Base-by-base conservation (phyloP, 805 yeast species). In the Saccharomyces paradoxus region DNA sequence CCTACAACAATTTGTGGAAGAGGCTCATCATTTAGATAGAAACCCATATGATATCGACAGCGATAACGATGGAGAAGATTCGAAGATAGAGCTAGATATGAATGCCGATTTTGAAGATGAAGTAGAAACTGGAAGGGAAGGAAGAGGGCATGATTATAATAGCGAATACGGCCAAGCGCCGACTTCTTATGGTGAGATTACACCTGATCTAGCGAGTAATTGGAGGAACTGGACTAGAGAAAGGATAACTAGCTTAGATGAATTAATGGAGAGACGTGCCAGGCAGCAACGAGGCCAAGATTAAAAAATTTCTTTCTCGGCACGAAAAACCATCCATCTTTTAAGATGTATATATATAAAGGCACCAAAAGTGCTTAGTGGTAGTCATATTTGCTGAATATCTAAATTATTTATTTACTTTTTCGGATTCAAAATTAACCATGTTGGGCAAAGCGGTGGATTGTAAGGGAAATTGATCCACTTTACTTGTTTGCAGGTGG, bases 401-500 rank as follows among this genome's bases (percentile, higher is more conserved):
- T 41, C 37, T 31, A 26, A 26, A 22, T 14, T 21, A 32, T 32
- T 26, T 31, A 47, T 28, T 32, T 28, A 52, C 49, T 31, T 37
- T 27, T 26, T 22, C 21, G 14, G 41, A 17, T 51, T 60, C 56
- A 48, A 63, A 63, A 24, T 62, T 51, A 9, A 67, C 61, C 48
- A 62, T 48, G 49, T 68, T 68, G 14, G 68, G 66, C 50, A 68
- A 53, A 8, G 50, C 60, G 21, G 48, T 58, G 28, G 55, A 53
- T 22, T 53, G 49, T 50, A 62, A 51, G 27, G 67, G 61, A 52
- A 83, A 75, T 56, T 81, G 81, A 66, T 92, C 97, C 4, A 89
- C 92, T 67, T 88, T 87, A 6, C 90, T 86, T 29, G 83, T 75
- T 68, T 84, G 90, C 53, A 94, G 70, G 67, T 87, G 89, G 56